Conservation (phyloP, 208 protist genomes). For the Lotmaria passim region DNA sequence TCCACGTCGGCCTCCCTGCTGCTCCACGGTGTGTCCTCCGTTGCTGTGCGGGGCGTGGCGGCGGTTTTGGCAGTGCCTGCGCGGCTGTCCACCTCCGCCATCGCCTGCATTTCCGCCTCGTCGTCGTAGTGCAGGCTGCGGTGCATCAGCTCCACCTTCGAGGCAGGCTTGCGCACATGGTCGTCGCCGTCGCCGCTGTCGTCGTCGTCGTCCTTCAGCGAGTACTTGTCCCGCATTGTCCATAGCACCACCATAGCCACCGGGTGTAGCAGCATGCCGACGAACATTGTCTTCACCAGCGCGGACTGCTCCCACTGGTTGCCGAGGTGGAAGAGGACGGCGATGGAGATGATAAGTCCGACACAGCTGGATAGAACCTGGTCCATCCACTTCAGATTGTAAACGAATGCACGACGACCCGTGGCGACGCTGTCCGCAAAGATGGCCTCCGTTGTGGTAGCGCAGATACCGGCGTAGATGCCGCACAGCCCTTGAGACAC, state of each 20-base stretch:
- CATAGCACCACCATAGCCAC: slow-evolving; percentile 31
- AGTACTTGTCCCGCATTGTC: slow-evolving; percentile 27
- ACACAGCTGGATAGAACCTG: slow-evolving; percentile 52
- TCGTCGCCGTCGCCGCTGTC: background rate
- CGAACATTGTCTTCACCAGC: slow-evolving; percentile 40
- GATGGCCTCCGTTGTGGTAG: slow-evolving; percentile 50
- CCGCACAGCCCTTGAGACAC: slow-evolving; percentile 45
- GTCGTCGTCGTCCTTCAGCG: slow-evolving; percentile 22
- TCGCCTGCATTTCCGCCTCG: background rate
- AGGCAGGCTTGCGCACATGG: slow-evolving; percentile 14
- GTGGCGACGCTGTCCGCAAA: slow-evolving; percentile 59
- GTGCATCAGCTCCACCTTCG: slow-evolving; percentile 19
- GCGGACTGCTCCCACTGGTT: slow-evolving; percentile 47
- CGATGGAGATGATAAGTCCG: slow-evolving; percentile 43
- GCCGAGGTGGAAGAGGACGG: slow-evolving; percentile 46
- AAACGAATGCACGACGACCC: slow-evolving; percentile 45
- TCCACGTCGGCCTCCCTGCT: background rate
- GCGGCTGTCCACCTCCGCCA: background rate
- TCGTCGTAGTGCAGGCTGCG: slow-evolving; percentile 2
- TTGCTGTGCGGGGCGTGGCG: background rate
- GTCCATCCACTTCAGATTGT: slow-evolving; percentile 78
- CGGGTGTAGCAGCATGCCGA: slow-evolving; percentile 30
- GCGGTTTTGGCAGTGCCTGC: background rate
- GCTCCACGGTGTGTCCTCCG: slow-evolving; percentile 27
- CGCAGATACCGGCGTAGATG: slow-evolving; percentile 37